Evolutionary conservation across 441 rosid genomes (phyloP).

Genomic region (Mallotus repandus): DNA sequence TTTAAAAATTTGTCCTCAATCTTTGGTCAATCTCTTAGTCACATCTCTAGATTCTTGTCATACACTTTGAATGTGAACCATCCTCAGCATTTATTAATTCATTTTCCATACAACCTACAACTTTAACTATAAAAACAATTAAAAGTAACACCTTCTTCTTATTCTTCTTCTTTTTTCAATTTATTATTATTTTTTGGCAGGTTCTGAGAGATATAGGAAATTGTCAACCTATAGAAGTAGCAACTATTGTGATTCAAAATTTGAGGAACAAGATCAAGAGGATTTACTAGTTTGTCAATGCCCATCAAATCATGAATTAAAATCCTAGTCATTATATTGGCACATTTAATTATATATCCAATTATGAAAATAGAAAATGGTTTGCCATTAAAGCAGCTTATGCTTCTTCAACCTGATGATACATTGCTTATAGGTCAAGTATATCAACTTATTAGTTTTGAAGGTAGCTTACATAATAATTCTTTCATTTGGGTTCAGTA

Average conservation of each 20-base stretch:
- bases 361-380: slow-evolving; percentile 44
- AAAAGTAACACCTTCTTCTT: no score
- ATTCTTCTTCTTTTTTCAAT: no score
- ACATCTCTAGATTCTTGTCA: slow-evolving; percentile 24
- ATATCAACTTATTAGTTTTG: slow-evolving; percentile 77
- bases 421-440: slow-evolving; percentile 70
- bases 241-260: slow-evolving; percentile 74
- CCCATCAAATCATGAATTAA: slow-evolving; percentile 62
- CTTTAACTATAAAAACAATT: neutral
- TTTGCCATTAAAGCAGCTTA: slow-evolving; percentile 65
- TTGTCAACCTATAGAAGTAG: slow-evolving; percentile 89
- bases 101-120: neutral
- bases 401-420: slow-evolving; percentile 78
- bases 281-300: slow-evolving; percentile 73
- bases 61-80: slow-evolving; percentile 13
- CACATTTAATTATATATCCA: slow-evolving; percentile 59
- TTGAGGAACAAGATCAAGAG: slow-evolving; percentile 69
- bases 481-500: neutral
- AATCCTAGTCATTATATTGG: slow-evolving; percentile 88
- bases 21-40: slow-evolving; percentile 17
- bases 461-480: slow-evolving; percentile 38
- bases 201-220: slow-evolving; percentile 81
- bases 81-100: slow-evolving; percentile 12
- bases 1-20: neutral
- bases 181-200: no score